These are phyloP conservation scores for Aspergillus campestris DNA, from an alignment of 495 filamentous ascomycete genomes.

Conservation along the genomic window DNA sequence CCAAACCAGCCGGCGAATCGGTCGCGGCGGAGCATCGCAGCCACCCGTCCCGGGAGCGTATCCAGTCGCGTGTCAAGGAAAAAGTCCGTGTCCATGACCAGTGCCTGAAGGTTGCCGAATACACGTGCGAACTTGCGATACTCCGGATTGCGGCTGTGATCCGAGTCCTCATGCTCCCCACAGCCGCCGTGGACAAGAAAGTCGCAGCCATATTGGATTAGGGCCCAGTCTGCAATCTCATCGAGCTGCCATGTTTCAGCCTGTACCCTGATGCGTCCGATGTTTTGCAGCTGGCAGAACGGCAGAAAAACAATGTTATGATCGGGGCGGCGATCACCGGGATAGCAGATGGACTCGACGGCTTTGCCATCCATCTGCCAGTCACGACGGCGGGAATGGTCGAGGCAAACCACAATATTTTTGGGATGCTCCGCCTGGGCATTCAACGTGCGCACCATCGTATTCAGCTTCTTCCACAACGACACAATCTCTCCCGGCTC, in stretches of 20 bases:
- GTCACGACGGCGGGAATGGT: background rate
- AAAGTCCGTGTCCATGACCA: conserved; percentile 1
- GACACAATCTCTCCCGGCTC: conserved; percentile 4
- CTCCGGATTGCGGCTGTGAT: background rate
- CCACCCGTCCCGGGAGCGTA: background rate
- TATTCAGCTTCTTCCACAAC: conserved; percentile 1
- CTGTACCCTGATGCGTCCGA: background rate
- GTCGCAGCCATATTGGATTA: conserved; percentile 1
- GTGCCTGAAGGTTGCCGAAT: background rate
- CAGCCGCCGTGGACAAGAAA: conserved; percentile 6
- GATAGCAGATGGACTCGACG: conserved; percentile 1
- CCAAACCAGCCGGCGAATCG: conserved; percentile 2
- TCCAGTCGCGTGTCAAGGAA: conserved; percentile 5
- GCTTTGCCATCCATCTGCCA: conserved; percentile 5
- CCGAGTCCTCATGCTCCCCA: background rate
- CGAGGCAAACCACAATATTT: background rate
- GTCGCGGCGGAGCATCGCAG: conserved; percentile 1
- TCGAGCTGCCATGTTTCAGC: background rate
- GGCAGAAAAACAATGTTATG: conserved; percentile 4
- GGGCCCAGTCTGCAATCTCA: background rate
- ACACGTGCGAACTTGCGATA: background rate
- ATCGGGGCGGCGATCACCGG: background rate
- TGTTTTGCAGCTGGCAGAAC: background rate
- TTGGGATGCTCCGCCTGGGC: background rate
- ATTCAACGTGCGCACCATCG: background rate